Conservation (phyloP, 768 basidiomycete species). For the Basidioascus undulatus region DNA sequence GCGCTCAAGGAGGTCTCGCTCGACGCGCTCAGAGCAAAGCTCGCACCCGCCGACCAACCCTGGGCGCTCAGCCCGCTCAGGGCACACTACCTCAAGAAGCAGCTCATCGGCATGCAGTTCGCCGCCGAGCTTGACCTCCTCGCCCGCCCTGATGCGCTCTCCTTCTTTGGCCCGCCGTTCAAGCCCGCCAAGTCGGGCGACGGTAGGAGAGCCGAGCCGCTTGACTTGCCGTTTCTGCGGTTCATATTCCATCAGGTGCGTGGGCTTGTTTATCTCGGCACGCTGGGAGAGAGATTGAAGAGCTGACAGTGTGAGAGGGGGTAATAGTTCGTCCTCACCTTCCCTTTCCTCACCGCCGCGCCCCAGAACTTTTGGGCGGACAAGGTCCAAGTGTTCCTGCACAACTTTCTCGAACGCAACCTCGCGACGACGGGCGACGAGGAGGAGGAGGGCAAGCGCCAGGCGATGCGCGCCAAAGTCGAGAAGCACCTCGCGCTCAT, state of each 20-base stretch:
- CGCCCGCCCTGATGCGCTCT: slow-evolving; percentile 31
- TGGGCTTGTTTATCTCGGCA: slow-evolving; percentile 1
- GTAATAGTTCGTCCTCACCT: slow-evolving; percentile 63
- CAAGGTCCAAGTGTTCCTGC: slow-evolving; percentile 85
- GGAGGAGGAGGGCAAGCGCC: slow-evolving; percentile 33
- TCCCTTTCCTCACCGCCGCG: slow-evolving; percentile 77
- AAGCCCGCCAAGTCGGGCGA: slow-evolving; percentile 31
- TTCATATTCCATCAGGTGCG: not conserved
- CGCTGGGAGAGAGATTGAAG: slow-evolving; percentile 1
- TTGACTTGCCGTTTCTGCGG: slow-evolving; percentile 2
- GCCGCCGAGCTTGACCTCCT: slow-evolving; percentile 48
- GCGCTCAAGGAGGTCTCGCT: not conserved
- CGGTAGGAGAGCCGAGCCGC: slow-evolving; percentile 23
- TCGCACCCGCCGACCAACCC: not conserved
- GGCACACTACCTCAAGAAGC: slow-evolving; percentile 95
- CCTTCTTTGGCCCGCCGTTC: slow-evolving; percentile 75
- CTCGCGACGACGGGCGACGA: slow-evolving; percentile 29
- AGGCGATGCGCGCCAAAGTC: slow-evolving; percentile 45
- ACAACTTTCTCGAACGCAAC: slow-evolving; percentile 56
- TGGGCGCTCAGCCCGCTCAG: slow-evolving; percentile 49
- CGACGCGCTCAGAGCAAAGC: not conserved
- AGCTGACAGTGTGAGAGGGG: slow-evolving; percentile 2
- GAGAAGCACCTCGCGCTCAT: slow-evolving; percentile 71
- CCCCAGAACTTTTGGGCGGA: slow-evolving; percentile 78
- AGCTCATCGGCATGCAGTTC: slow-evolving; percentile 69